phyloP scores from a whole-genome alignment of 805 yeast species.

The fission yeast (Schizosaccharomyces pombe) region ASM294v3 CU329670.1:2152501-2153000 shows the following conservation, averaged over 20 bases:
- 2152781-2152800: slow-evolving; percentile 63
- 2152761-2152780: slow-evolving; percentile 47
- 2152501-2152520: slow-evolving; percentile 51
- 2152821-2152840: slow-evolving; percentile 83
- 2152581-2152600: too few relatives aligned
- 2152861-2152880: slow-evolving; percentile 92
- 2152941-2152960: slow-evolving; percentile 82
- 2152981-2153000: slow-evolving; percentile 75
- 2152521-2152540: slow-evolving; percentile 59
- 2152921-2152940: slow-evolving; percentile 78
- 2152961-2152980: slow-evolving; percentile 79
- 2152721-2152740: slow-evolving; percentile 61
- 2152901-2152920: slow-evolving; percentile 91
- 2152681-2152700: slow-evolving; percentile 13
- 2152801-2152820: slow-evolving; percentile 63
- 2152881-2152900: slow-evolving; percentile 35
- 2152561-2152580: too few relatives aligned
- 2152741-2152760: slow-evolving; percentile 69
- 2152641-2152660: too few relatives aligned
- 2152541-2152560: slow-evolving; percentile 8
- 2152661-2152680: too few relatives aligned
- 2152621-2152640: too few relatives aligned
- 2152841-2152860: slow-evolving; percentile 90
- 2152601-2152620: too few relatives aligned
- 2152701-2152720: slow-evolving; percentile 67